Conservation (phyloP, 495 filamentous ascomycete genomes). For the Bacidia gigantensis region DNA sequence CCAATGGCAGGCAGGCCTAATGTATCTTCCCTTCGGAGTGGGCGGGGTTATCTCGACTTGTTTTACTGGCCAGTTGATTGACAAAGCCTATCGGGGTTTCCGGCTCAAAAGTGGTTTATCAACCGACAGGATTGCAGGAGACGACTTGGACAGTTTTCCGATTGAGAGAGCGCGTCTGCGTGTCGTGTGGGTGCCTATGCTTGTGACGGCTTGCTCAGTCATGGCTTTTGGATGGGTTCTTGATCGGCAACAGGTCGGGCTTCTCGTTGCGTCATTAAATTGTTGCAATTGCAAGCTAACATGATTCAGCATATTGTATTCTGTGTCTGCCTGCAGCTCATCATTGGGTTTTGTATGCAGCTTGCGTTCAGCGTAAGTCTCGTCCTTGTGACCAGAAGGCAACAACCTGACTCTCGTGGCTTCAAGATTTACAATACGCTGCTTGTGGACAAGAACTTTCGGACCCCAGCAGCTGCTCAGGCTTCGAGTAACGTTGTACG, state of each 20-base stretch:
- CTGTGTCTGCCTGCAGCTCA: constrained; percentile 17
- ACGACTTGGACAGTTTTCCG: constrained; percentile 44
- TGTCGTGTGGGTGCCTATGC: constrained; percentile 14
- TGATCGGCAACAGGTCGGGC: constrained; percentile 10
- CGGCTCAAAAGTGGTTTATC: constrained; percentile 29
- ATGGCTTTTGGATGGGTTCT: constrained; percentile 26
- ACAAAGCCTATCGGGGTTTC: constrained; percentile 9
- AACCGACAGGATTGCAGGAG: constrained; percentile 34
- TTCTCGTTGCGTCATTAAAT: not conserved
- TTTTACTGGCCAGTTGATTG: constrained; percentile 1
- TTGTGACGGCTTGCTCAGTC: constrained; percentile 32
- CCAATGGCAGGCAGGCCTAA: constrained; percentile 21
- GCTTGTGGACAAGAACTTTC: constrained; percentile 16
- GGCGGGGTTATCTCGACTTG: constrained; percentile 6
- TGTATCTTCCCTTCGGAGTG: constrained; percentile 24
- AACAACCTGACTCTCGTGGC: not conserved
- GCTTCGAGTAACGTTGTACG: constrained; percentile 19
- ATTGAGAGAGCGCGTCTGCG: constrained; percentile 50
- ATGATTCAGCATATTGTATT: constrained; percentile 16
- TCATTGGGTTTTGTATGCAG: constrained; percentile 18
- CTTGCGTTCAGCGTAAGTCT: constrained; percentile 14
- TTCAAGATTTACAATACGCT: constrained; percentile 19
- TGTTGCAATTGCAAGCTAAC: not conserved
- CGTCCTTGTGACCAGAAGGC: not conserved
- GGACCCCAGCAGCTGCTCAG: constrained; percentile 15